A percentile compares a stretch with the other conserved stretches of the same genome.
Evolutionary conservation across 2,329 filamentous ascomycete genomes (phyloP).

Genomic region (Alternaria atra): DNA sequence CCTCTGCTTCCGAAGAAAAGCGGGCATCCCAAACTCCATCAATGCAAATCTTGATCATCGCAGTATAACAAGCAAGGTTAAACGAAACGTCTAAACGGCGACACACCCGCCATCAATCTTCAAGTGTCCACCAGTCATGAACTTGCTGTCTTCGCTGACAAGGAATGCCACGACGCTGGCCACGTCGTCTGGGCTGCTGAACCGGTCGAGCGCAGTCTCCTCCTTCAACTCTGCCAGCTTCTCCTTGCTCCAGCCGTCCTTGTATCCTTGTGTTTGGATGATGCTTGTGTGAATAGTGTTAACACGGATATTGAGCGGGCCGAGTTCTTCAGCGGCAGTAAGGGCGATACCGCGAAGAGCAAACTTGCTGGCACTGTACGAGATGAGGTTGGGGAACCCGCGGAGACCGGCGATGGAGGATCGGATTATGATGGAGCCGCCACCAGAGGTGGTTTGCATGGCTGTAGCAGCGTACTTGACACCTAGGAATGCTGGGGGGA

Average conservation of each 20-base stretch:
- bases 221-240: conserved; percentile 45
- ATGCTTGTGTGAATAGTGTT: conserved; percentile 54
- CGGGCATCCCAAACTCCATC: conserved; percentile 30
- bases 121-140: conserved; percentile 50
- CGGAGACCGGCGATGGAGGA: conserved; percentile 53
- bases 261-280: conserved; percentile 49
- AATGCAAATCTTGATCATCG: conserved; percentile 24
- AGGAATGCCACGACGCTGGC: conserved; percentile 51
- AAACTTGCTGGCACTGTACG: conserved; percentile 52
- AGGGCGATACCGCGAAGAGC: conserved; percentile 51
- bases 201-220: conserved; percentile 48
- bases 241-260: conserved; percentile 47
- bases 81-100: conserved; percentile 27
- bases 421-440: conserved; percentile 52
- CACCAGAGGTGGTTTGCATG: conserved; percentile 41
- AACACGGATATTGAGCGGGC: conserved; percentile 50
- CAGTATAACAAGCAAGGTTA: conserved; percentile 2
- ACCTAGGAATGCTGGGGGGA: conserved; percentile 46
- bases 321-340: conserved; percentile 51
- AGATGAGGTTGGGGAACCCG: conserved; percentile 48
- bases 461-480: conserved; percentile 48
- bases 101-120: conserved; percentile 48
- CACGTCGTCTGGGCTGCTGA: conserved; percentile 51
- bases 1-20: conserved; percentile 3
- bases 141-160: conserved; percentile 52